Percentiles rank a stretch among this genome's conserved stretches.
phyloP scores from a whole-genome alignment of 768 basidiomycete species.

The Vararia minispora region DNA sequence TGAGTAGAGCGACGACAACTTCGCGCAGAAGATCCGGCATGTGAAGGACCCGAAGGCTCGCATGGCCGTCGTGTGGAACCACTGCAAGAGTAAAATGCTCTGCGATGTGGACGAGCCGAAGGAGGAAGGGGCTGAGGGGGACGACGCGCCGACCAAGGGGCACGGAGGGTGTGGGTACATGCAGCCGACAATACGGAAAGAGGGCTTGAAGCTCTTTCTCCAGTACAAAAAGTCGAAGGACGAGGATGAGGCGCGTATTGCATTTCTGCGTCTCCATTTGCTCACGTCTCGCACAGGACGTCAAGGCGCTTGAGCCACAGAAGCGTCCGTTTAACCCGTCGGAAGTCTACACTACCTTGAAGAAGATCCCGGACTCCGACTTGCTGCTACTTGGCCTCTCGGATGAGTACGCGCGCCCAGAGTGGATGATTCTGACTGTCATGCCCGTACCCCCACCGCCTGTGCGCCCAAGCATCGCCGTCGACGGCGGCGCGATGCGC shows the following conservation, averaged over 20 bases:
- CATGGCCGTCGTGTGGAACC: constrained; percentile 76
- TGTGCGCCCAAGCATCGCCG: constrained; percentile 94
- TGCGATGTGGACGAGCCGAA: constrained; percentile 88
- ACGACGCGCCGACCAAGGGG: constrained; percentile 75
- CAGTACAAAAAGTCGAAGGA: constrained; percentile 94
- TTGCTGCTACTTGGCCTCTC: constrained; percentile 84
- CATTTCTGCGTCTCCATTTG: constrained; percentile 2
- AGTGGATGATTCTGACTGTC: constrained; percentile 99
- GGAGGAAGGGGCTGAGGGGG: constrained; percentile 64
- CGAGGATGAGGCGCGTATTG: constrained; percentile 77
- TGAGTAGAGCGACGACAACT: constrained; percentile 78
- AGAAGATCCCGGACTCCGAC: constrained; percentile 89
- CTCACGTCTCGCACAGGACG: constrained; percentile 37
- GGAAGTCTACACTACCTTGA: constrained; percentile 89
- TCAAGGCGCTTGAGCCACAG: constrained; percentile 72
- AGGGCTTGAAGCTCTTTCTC: constrained; percentile 88
- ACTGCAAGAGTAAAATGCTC: constrained; percentile 79
- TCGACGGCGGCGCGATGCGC: constrained; percentile 93
- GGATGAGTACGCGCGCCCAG: constrained; percentile 91
- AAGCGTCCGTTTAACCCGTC: constrained; percentile 74
- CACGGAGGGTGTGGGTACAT: constrained; percentile 96
- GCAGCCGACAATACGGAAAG: constrained; percentile 86
- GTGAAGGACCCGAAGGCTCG: constrained; percentile 78
- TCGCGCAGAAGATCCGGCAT: constrained; percentile 81
- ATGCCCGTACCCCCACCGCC: constrained; percentile 97